These are phyloP conservation scores for Canavalia gladiata DNA, from an alignment of 306 rosid species.

Conservation along the genomic window DNA sequence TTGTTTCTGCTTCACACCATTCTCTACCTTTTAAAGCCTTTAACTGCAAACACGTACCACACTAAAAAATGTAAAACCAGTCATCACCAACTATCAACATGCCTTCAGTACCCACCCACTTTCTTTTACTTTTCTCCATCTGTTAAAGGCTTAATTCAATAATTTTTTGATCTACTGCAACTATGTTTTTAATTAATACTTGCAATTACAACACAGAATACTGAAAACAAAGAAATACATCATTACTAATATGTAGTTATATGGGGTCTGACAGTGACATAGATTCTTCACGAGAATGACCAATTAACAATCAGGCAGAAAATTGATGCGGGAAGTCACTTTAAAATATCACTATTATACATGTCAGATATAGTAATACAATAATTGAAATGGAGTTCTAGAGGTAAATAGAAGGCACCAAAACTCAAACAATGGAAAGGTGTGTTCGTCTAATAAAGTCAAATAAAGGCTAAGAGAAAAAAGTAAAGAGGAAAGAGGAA, in stretches of 20 bases:
- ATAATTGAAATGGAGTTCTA: slow-evolving; percentile 41
- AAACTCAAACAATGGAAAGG: slow-evolving; percentile 35
- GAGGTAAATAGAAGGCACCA: slow-evolving; percentile 35
- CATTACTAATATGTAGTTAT: slow-evolving; percentile 37
- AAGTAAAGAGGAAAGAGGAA: too few species aligned
- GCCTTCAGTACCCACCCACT: background rate
- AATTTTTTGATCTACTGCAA: slow-evolving; percentile 21
- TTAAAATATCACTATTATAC: slow-evolving; percentile 25
- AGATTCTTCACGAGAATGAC: slow-evolving; percentile 49
- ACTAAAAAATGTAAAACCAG: background rate
- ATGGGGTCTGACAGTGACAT: slow-evolving; percentile 43
- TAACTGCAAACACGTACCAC: slow-evolving; percentile 59
- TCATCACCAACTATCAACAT: slow-evolving; percentile 21
- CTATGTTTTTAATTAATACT: slow-evolving; percentile 17
- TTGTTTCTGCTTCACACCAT: slow-evolving; percentile 49
- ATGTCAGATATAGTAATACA: slow-evolving; percentile 46
- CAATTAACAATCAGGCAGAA: slow-evolving; percentile 37
- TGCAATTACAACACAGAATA: background rate
- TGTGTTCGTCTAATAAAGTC: background rate
- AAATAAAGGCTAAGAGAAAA: background rate
- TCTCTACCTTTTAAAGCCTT: slow-evolving; percentile 63
- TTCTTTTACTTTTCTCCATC: slow-evolving; percentile 21
- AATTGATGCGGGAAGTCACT: slow-evolving; percentile 46
- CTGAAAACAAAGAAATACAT: background rate
- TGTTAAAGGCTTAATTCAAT: slow-evolving; percentile 10